These are phyloP conservation scores for Claviceps sp. DNA, from an alignment of 2,329 filamentous ascomycete species.

Conservation along the genomic window DNA sequence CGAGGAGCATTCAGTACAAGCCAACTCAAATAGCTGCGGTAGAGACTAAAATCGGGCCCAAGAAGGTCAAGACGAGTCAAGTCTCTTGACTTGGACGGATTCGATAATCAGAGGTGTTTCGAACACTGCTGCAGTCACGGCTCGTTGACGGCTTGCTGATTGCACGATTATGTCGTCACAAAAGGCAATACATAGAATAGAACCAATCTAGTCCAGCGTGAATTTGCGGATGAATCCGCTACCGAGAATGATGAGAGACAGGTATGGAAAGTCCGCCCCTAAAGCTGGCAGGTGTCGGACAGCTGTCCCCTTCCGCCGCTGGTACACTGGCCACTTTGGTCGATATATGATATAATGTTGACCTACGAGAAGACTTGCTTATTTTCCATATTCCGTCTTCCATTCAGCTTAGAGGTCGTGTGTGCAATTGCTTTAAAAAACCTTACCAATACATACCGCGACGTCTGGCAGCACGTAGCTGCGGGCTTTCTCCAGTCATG, in stretches of 20 bases:
- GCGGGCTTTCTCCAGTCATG: slow-evolving; percentile 3
- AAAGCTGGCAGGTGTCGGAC: slow-evolving; percentile 3
- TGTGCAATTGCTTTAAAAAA: neutral
- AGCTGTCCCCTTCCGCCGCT: neutral
- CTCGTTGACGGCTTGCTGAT: neutral
- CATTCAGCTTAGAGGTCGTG: neutral
- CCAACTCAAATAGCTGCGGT: slow-evolving; percentile 21
- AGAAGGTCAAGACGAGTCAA: slow-evolving; percentile 6
- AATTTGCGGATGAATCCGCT: too few species aligned
- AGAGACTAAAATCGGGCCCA: slow-evolving; percentile 23
- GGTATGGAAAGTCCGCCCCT: neutral
- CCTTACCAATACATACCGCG: neutral
- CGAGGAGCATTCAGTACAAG: slow-evolving; percentile 13
- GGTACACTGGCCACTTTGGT: neutral
- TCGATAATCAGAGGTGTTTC: neutral
- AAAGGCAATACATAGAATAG: neutral
- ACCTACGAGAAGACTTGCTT: too few species aligned
- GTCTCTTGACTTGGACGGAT: neutral
- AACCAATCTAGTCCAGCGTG: neutral
- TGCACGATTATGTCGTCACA: neutral
- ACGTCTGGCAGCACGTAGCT: neutral
- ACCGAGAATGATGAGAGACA: neutral
- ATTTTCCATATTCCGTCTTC: too few species aligned
- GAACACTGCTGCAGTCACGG: neutral
- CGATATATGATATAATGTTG: too few species aligned